Evolutionary conservation across 352 stramenopile species (phyloP).

Genomic region (Aphanomyces astaci): DNA sequence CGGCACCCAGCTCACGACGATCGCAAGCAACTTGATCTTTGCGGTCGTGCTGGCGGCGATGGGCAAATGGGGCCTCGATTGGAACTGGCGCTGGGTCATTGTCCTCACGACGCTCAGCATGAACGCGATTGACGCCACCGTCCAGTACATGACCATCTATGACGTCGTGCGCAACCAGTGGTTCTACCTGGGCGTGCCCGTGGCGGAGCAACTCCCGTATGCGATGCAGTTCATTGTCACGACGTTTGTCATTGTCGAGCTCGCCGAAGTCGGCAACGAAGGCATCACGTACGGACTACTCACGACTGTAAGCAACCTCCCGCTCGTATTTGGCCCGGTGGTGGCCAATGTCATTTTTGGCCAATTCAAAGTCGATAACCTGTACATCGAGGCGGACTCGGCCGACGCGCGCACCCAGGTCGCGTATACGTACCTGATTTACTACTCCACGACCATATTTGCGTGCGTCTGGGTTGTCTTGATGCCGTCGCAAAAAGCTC

Average conservation of each 20-base stretch:
- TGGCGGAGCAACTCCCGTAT: slow-evolving; percentile 40
- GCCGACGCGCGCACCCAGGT: slow-evolving; percentile 16
- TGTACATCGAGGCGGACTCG: slow-evolving; percentile 13
- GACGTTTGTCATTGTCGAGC: slow-evolving; percentile 29
- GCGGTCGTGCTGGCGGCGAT: slow-evolving; percentile 27
- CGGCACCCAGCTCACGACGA: slow-evolving; percentile 37
- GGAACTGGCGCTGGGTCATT: slow-evolving; percentile 45
- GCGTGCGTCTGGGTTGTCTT: slow-evolving; percentile 23
- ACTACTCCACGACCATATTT: slow-evolving; percentile 22
- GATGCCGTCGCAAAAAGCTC: slow-evolving; percentile 28
- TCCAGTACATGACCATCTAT: slow-evolving; percentile 49
- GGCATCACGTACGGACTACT: slow-evolving; percentile 25
- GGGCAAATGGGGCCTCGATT: slow-evolving; percentile 45
- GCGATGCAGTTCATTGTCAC: slow-evolving; percentile 28
- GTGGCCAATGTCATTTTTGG: slow-evolving; percentile 23
- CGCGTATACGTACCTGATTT: slow-evolving; percentile 15
- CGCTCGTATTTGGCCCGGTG: slow-evolving; percentile 16
- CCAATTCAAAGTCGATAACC: slow-evolving; percentile 16
- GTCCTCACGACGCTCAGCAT: slow-evolving; percentile 32
- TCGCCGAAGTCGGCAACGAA: slow-evolving; percentile 27
- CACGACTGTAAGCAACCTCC: slow-evolving; percentile 26
- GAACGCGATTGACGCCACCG: slow-evolving; percentile 35
- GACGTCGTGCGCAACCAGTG: slow-evolving; percentile 43
- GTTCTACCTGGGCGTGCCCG: slow-evolving; percentile 41
- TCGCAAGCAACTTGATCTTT: slow-evolving; percentile 50